These are phyloP conservation scores for Hypoxylon sp. DNA, from an alignment of 2,329 filamentous ascomycete species.

Conservation along the genomic window DNA sequence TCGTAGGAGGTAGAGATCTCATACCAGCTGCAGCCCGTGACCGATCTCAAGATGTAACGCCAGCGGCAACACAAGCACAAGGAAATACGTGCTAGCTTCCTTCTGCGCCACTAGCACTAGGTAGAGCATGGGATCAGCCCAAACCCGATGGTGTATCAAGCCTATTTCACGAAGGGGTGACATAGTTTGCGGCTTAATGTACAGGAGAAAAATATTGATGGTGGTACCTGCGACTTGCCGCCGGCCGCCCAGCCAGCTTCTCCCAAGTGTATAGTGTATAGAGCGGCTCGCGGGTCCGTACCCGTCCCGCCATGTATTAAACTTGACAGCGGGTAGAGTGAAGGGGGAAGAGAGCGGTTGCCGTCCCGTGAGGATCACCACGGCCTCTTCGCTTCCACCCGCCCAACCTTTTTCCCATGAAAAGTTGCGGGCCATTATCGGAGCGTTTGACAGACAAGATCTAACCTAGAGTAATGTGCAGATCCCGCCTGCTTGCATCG, in stretches of 20 bases:
- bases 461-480: constrained; percentile 48
- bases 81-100: constrained; percentile 17
- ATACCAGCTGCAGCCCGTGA: constrained; percentile 35
- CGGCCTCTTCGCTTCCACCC: neutral
- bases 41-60: constrained; percentile 36
- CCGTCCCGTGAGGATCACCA: neutral
- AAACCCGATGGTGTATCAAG: constrained; percentile 32
- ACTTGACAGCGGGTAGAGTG: constrained; percentile 12
- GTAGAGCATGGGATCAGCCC: constrained; percentile 3
- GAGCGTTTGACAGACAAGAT: constrained; percentile 43
- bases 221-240: constrained; percentile 35
- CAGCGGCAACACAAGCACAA: constrained; percentile 19
- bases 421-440: neutral
- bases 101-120: constrained; percentile 4
- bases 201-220: constrained; percentile 24
- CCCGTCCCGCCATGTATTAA: constrained; percentile 25
- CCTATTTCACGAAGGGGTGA: constrained; percentile 29
- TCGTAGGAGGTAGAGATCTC: constrained; percentile 20
- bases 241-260: constrained; percentile 20
- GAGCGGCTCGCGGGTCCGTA: constrained; percentile 18
- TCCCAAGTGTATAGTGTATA: constrained; percentile 13
- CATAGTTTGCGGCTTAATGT: constrained; percentile 35
- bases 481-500: constrained; percentile 48
- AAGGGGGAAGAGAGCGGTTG: neutral
- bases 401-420: neutral